Base-by-base conservation (phyloP, 345 rosid genomes). In the Sisymbrium irio region DNA sequence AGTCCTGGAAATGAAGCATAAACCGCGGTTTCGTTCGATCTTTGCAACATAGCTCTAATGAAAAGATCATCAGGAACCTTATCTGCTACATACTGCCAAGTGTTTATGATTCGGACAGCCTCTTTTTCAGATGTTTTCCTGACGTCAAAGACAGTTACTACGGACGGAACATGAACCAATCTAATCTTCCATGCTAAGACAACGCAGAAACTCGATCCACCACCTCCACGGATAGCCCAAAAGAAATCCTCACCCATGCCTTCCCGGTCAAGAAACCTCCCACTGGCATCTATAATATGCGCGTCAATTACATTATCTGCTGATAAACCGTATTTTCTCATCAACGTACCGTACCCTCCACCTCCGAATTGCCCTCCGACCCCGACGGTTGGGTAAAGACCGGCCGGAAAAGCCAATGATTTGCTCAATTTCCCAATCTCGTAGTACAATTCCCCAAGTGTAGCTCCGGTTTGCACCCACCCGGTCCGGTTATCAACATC, bases 191-290 rank as follows among this genome's bases (percentile, higher is more conserved):
- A 86, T 2, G 84, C 62, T 11, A 82, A 46, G 10, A 85, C 68
- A 12, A 86, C 47, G 10, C 84, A 85, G 9, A 86, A 86, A 32
- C 88, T 84, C 0, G 82, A 85, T 4, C 81, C 87, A 1, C 88
- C 88, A 0, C 88, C 90, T 3, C 90, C 90, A 35, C 86, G 78
- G 32, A 86, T 84, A 0, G 88, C 90, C 88, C 88, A 84, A 4
- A 86, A 86, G 2, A 86, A 73, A 57, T 84, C 81, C 6, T 78
- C 81, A 77, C 79, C 88, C 86, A 83, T 87, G 27, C 80, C 69
- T 45, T 68, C 5, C 20, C 87, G 55, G 53, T 87, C 86, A 42
- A 83, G 83, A 53, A 87, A 62, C 15, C 78, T 78, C 3, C 88
- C 91, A 1, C 18, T 49, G 0, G 65, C 71, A 12, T 85, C 83